These are phyloP conservation scores for Leccinum subtestaceum DNA, from an alignment of 768 basidiomycete genomes.

Conservation along the genomic window DNA sequence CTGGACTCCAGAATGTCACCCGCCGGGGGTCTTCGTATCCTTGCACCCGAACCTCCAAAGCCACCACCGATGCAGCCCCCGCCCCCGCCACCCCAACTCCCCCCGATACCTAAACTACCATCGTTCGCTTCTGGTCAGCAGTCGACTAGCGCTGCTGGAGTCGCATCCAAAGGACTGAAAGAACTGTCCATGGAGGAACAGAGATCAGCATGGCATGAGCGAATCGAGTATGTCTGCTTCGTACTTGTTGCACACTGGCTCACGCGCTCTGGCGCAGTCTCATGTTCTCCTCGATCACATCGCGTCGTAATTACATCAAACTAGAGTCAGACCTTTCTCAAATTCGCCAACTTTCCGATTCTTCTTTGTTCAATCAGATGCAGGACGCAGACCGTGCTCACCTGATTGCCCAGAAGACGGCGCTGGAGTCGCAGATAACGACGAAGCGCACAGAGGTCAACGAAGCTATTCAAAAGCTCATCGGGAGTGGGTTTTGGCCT, in stretches of 20 bases:
- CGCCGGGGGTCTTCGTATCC: background rate
- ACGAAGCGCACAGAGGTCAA: conserved; percentile 35
- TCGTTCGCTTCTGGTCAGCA: conserved; percentile 19
- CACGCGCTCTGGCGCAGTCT: conserved; percentile 26
- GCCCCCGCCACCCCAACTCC: conserved; percentile 18
- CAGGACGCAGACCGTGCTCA: conserved; percentile 23
- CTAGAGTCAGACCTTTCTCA: conserved; percentile 34
- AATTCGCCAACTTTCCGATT: conserved; percentile 24
- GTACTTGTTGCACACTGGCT: background rate
- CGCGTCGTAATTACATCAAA: conserved; percentile 33
- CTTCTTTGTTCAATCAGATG: conserved; percentile 23
- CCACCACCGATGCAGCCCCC: conserved; percentile 21
- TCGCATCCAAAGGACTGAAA: conserved; percentile 11
- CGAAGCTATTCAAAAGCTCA: conserved; percentile 27
- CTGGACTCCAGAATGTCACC: conserved; percentile 2
- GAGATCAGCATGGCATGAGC: conserved; percentile 38
- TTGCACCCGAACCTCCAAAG: conserved; percentile 10
- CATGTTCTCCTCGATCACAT: conserved; percentile 34
- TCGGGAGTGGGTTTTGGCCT: conserved; percentile 42
- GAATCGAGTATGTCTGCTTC: conserved; percentile 37
- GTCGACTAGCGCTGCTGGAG: background rate
- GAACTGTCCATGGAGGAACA: conserved; percentile 36
- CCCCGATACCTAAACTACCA: conserved; percentile 18
- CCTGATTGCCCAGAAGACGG: conserved; percentile 23
- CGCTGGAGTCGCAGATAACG: conserved; percentile 23